phyloP scores from a whole-genome alignment of 805 yeast species.

The Cyberlindnera bimundalis region DNA sequence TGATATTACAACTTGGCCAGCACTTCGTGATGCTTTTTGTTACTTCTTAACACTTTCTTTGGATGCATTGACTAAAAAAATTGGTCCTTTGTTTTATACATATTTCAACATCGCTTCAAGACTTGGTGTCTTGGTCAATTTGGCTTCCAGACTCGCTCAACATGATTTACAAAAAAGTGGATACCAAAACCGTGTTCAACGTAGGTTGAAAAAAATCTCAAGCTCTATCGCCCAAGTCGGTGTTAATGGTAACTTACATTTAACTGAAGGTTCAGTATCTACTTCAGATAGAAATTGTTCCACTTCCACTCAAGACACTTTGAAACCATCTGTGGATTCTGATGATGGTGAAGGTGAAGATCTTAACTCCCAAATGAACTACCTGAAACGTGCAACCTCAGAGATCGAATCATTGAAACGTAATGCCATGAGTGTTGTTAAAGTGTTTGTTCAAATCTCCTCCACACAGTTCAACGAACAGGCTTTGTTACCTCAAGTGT shows the following conservation, averaged over 20 bases:
- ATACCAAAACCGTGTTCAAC: conserved; percentile 44
- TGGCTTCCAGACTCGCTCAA: conserved; percentile 51
- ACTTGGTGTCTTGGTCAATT: conserved; percentile 48
- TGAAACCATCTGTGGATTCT: conserved; percentile 9
- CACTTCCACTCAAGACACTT: conserved; percentile 25
- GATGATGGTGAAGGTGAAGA: conserved; percentile 13
- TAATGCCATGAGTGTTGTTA: conserved; percentile 28
- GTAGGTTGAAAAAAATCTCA: conserved; percentile 49
- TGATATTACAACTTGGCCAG: conserved; percentile 62
- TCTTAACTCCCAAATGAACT: conserved; percentile 20
- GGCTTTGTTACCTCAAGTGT: conserved; percentile 51
- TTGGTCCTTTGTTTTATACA: conserved; percentile 48
- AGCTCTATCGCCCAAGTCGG: conserved; percentile 58
- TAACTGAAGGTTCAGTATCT: conserved; percentile 27
- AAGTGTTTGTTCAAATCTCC: conserved; percentile 30
- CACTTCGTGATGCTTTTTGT: conserved; percentile 44
- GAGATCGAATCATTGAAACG: conserved; percentile 38
- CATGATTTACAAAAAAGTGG: conserved; percentile 47
- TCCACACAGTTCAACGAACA: conserved; percentile 29
- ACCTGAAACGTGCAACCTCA: conserved; percentile 36
- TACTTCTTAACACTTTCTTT: conserved; percentile 45
- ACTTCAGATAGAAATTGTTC: conserved; percentile 10
- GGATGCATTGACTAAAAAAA: conserved; percentile 48
- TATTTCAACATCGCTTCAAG: conserved; percentile 53
- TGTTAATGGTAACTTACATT: conserved; percentile 60